Conservation (phyloP, 2,329 filamentous ascomycete genomes). For the Aspergillus hortae region DNA sequence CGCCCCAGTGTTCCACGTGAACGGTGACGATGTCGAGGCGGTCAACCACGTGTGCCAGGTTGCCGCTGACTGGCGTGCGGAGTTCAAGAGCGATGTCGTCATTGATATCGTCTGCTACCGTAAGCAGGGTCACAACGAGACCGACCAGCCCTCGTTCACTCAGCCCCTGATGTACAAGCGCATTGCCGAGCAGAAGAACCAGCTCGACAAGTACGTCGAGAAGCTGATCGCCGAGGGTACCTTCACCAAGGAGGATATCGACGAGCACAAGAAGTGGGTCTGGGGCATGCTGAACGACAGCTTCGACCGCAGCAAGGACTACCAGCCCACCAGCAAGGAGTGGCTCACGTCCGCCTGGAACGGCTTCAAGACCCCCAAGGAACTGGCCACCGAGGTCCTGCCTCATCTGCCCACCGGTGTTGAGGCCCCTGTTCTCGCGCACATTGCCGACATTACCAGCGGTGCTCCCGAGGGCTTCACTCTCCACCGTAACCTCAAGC, state of each 20-base stretch:
- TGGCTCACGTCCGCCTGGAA: constrained; percentile 99
- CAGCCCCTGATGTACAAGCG: constrained; percentile 99
- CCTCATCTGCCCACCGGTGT: constrained; percentile 88
- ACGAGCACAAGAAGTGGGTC: constrained; percentile 99
- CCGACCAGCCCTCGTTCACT: constrained; percentile 98
- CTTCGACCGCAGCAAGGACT: constrained; percentile 96
- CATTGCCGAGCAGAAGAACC: constrained; percentile 77
- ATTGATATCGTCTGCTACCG: constrained; percentile 98
- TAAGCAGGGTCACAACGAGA: constrained; percentile 99
- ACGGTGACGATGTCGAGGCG: constrained; percentile 96
- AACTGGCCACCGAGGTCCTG: constrained; percentile 87
- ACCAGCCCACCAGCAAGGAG: constrained; percentile 92
- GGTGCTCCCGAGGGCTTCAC: constrained; percentile 78
- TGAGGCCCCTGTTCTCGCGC: constrained; percentile 66
- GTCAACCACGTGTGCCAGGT: constrained; percentile 98
- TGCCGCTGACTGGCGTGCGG: constrained; percentile 94
- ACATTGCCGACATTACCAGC: constrained; percentile 79
- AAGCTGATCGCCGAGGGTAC: constrained; percentile 88
- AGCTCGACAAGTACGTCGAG: constrained; percentile 87
- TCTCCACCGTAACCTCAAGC: constrained; percentile 92
- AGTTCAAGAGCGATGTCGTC: constrained; percentile 98
- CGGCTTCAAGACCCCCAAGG: constrained; percentile 98
- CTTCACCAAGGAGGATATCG: constrained; percentile 95
- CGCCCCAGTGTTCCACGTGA: constrained; percentile 97
- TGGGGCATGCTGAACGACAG: constrained; percentile 99